A percentile compares a stretch with the other conserved stretches of the same genome.
Evolutionary conservation across 1,139 yeast genomes (phyloP).

Genomic region (Suhomyces maxii): DNA sequence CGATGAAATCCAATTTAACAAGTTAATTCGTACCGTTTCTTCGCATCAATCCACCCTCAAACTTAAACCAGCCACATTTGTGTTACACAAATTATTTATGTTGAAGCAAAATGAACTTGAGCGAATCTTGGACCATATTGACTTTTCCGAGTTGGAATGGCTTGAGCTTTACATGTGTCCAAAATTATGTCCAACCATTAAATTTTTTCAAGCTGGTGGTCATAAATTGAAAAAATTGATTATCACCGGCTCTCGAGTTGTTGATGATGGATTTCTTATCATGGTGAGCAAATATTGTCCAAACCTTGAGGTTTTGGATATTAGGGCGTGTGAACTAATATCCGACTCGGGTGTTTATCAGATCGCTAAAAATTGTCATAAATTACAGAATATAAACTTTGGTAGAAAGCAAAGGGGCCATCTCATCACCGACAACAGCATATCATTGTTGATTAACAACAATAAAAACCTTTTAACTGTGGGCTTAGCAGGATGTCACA

Average conservation of each 20-base stretch:
- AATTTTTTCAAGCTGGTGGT: slow-evolving; percentile 36
- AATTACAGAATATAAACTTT: slow-evolving; percentile 61
- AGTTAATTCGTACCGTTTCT: slow-evolving; percentile 30
- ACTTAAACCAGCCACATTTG: slow-evolving; percentile 32
- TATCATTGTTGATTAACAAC: slow-evolving; percentile 56
- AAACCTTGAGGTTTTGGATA: slow-evolving; percentile 62
- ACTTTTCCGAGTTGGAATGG: slow-evolving; percentile 55
- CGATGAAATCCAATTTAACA: slow-evolving; percentile 46
- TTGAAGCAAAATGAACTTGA: slow-evolving; percentile 32
- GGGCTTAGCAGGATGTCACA: slow-evolving; percentile 86
- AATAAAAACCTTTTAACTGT: slow-evolving; percentile 61
- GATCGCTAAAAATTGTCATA: slow-evolving; percentile 59
- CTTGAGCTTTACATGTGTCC: slow-evolving; percentile 88
- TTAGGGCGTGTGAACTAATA: slow-evolving; percentile 81
- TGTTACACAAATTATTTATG: slow-evolving; percentile 38
- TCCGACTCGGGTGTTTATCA: slow-evolving; percentile 73
- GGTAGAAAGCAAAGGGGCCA: slow-evolving; percentile 77
- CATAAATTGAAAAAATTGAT: slow-evolving; percentile 53
- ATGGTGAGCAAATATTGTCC: slow-evolving; percentile 58
- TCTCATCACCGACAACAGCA: slow-evolving; percentile 68
- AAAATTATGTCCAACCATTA: slow-evolving; percentile 54
- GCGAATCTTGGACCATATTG: slow-evolving; percentile 24
- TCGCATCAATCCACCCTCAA: slow-evolving; percentile 4
- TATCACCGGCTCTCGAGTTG: slow-evolving; percentile 71
- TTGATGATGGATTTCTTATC: slow-evolving; percentile 61